Evolutionary conservation across 2,329 filamentous ascomycete species (phyloP), one percentile per base, ranked within the genome.

Genomic region (Epichloe aotearoae): DNA sequence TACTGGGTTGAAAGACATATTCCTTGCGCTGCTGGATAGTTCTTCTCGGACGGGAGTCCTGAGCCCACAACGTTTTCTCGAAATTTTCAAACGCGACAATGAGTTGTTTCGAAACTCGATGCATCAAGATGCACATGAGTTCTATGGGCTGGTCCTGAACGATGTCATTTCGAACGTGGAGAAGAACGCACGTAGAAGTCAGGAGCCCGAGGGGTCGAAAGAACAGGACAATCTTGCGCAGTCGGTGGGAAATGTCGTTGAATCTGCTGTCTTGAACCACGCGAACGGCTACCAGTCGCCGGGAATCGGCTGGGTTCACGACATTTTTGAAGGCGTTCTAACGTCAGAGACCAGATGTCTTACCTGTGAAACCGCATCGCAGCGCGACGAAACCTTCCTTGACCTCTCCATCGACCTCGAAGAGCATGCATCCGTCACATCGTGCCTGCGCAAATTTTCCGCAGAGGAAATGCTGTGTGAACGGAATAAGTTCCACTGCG

Each of bases 391-490:
- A 69, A 88, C 89, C 0, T 98, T 98, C 62, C 72, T 98, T 47
- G 93, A 98, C 67, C 72, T 98, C 19, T 97, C 93, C 0, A 95
- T 98, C 50, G 93, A 98, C 66, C 73, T 98, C 12, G 89, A 95
- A 57, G 84, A 96, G 62, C 89, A 97, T 64, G 90, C 90, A 0
- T 98, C 93, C 0, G 93, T 98, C 3, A 97, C 93, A 3, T 91
- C 93, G 26, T 98, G 93, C 64, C 70, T 98, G 56, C 80, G 88
- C 53, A 95, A 96, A 61, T 98, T 98, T 62, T 98, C 93, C 0
- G 89, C 93, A 44, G 93, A 97, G 61, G 93, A 98, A 67, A 96
- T 97, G 88, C 77, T 98, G 52, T 97, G 93, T 63, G 93, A 98
- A 70, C 80, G 90, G 54, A 97, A 98, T 73, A 98, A 98, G 64